A percentile compares a stretch with the other conserved stretches of the same genome.
These are phyloP conservation scores for Torulaspora maleeae DNA, from an alignment of 805 yeast species.

Conservation along the genomic window DNA sequence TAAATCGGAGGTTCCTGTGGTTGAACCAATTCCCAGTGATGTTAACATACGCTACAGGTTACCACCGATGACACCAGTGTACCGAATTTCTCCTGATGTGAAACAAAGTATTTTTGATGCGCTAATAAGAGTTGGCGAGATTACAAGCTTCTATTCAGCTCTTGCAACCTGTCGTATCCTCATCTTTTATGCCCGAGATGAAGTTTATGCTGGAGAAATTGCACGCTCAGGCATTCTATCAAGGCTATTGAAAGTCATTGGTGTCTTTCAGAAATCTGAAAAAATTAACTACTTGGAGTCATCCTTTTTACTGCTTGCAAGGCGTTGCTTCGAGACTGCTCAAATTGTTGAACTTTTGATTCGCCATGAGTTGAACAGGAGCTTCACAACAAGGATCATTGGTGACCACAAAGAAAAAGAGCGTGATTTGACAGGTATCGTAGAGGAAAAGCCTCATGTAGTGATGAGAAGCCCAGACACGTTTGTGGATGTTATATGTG, in stretches of 20 bases:
- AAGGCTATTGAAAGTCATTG: constrained; percentile 44
- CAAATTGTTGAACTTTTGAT: constrained; percentile 48
- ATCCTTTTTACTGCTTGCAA: constrained; percentile 48
- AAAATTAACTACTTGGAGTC: constrained; percentile 42
- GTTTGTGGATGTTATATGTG: constrained; percentile 44
- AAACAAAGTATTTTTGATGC: constrained; percentile 40
- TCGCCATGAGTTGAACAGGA: constrained; percentile 45
- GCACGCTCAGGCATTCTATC: constrained; percentile 45
- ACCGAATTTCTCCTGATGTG: constrained; percentile 20
- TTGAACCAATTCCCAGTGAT: constrained; percentile 34
- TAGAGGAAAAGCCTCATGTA: constrained; percentile 49
- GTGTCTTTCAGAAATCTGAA: constrained; percentile 36
- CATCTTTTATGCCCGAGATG: constrained; percentile 48
- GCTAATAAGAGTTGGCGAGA: constrained; percentile 39
- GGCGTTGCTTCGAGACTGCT: constrained; percentile 66
- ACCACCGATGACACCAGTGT: constrained; percentile 22
- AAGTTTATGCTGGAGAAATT: constrained; percentile 39
- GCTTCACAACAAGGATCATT: constrained; percentile 38
- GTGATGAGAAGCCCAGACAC: constrained; percentile 45
- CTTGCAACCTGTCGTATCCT: constrained; percentile 51
- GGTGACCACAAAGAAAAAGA: constrained; percentile 33
- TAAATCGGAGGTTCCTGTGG: constrained; percentile 46
- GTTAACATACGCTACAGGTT: constrained; percentile 16
- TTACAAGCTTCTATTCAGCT: constrained; percentile 46
- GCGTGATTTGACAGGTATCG: constrained; percentile 43